Conservation (phyloP, 768 basidiomycete genomes). For the Leccinum barrowsii region DNA sequence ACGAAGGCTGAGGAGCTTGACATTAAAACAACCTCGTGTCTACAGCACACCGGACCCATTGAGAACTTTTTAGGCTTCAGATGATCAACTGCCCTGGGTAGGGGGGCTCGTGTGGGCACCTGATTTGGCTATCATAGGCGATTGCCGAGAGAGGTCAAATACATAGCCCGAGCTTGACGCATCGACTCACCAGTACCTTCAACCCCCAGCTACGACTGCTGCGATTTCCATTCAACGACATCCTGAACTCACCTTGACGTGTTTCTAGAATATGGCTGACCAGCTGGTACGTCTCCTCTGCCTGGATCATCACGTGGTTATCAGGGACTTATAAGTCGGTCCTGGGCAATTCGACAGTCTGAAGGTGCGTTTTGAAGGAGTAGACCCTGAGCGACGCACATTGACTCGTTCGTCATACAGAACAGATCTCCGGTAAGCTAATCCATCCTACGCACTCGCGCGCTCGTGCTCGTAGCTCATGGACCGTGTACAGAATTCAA, state of each 20-base stretch:
- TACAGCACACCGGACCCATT: not conserved
- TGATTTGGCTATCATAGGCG: conserved; percentile 25
- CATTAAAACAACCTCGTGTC: not conserved
- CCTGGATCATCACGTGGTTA: conserved; percentile 8
- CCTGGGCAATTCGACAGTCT: conserved; percentile 37
- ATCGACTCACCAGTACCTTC: conserved; percentile 1
- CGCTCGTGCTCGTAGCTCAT: conserved; percentile 2
- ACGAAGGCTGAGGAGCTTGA: not conserved
- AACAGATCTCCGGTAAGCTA: conserved; percentile 83
- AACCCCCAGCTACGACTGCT: conserved; percentile 3
- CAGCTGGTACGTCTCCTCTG: conserved; percentile 44
- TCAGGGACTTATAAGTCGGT: conserved; percentile 14
- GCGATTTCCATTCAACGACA: not conserved
- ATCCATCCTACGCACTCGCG: not conserved
- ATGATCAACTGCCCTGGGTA: conserved; percentile 13
- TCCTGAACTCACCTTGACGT: not conserved
- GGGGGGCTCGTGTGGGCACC: conserved; percentile 10
- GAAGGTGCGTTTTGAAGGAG: conserved; percentile 43
- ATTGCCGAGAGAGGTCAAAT: conserved; percentile 35
- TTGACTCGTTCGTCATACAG: conserved; percentile 37
- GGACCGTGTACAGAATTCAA: conserved; percentile 76
- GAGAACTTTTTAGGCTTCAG: not conserved
- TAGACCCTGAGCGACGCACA: not conserved
- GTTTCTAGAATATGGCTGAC: conserved; percentile 47
- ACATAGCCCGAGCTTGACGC: conserved; percentile 1